phyloP scores from a whole-genome alignment of 495 filamentous ascomycete species.

The Daldinia concentrica region DNA sequence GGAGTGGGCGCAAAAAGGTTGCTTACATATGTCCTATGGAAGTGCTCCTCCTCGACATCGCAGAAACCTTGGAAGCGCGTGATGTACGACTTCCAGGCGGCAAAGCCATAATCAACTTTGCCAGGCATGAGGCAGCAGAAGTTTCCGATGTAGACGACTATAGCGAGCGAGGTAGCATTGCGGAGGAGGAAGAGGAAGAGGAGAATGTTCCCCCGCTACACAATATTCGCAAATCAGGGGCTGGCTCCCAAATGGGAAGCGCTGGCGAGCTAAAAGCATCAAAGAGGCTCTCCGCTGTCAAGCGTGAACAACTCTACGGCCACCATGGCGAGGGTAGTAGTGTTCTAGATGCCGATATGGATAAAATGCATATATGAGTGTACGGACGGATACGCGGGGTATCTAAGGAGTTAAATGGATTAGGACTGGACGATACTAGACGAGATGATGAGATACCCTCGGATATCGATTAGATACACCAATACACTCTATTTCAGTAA shows the following conservation, averaged over 20 bases:
- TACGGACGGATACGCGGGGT: background rate
- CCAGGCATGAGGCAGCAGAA: conserved; percentile 20
- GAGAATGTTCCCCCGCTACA: conserved; percentile 12
- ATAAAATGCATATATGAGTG: conserved; percentile 39
- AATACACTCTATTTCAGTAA: background rate
- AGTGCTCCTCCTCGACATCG: conserved; percentile 84
- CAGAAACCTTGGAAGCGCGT: conserved; percentile 70
- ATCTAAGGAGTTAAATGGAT: background rate
- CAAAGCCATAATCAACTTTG: conserved; percentile 34
- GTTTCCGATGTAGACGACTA: conserved; percentile 34
- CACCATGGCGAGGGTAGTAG: background rate
- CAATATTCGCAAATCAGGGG: conserved; percentile 3
- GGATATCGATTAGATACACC: background rate
- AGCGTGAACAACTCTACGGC: conserved; percentile 16
- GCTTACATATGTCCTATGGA: conserved; percentile 97
- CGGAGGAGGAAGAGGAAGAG: conserved; percentile 24
- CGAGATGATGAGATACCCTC: background rate
- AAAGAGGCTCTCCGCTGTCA: conserved; percentile 23
- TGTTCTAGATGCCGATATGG: conserved; percentile 34
- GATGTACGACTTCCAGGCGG: conserved; percentile 64
- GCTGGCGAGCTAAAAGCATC: background rate
- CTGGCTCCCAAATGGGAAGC: background rate
- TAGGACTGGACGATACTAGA: background rate
- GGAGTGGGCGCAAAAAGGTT: conserved; percentile 75
- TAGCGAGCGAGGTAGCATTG: conserved; percentile 14